phyloP scores from a whole-genome alignment of 2,329 filamentous ascomycete genomes.

The Alternaria burnsii region DNA sequence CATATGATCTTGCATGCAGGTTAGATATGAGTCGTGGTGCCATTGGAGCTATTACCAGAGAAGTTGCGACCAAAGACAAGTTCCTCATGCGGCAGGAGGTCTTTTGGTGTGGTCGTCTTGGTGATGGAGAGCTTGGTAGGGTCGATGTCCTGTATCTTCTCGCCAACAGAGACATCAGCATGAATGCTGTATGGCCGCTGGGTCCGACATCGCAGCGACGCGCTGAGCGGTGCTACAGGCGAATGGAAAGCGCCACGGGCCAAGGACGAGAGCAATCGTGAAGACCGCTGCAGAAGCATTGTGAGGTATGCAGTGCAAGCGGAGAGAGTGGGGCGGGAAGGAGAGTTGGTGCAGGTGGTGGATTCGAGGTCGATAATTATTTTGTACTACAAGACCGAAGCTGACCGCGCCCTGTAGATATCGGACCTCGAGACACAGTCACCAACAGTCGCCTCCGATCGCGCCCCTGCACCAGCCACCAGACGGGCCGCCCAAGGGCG shows the following conservation, averaged over 20 bases:
- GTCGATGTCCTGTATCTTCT: slow-evolving; percentile 74
- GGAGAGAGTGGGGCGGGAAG: slow-evolving; percentile 14
- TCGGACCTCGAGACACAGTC: slow-evolving; percentile 22
- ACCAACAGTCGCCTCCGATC: slow-evolving; percentile 28
- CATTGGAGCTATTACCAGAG: slow-evolving; percentile 68
- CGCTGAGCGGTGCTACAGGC: slow-evolving; percentile 47
- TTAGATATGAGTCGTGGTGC: slow-evolving; percentile 24
- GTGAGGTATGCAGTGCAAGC: slow-evolving; percentile 24
- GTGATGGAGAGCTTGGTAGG: slow-evolving; percentile 77
- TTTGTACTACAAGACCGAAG: slow-evolving; percentile 35
- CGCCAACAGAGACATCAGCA: slow-evolving; percentile 56
- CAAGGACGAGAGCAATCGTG: slow-evolving; percentile 44
- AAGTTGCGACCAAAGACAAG: slow-evolving; percentile 91
- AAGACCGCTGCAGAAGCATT: slow-evolving; percentile 51
- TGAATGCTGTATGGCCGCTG: slow-evolving; percentile 59
- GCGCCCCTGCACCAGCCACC: slow-evolving; percentile 9
- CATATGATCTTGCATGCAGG: slow-evolving; percentile 82
- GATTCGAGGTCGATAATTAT: slow-evolving; percentile 26
- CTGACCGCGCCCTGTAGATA: slow-evolving; percentile 31
- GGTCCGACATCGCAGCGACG: slow-evolving; percentile 56
- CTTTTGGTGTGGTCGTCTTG: slow-evolving; percentile 78
- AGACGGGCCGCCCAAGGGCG: slow-evolving; percentile 26
- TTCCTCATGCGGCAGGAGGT: slow-evolving; percentile 76
- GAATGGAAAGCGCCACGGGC: slow-evolving; percentile 39
- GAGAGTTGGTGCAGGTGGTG: slow-evolving; percentile 18